A percentile compares a stretch with the other conserved stretches of the same genome.
These are phyloP conservation scores for Clitopilus passeckerianus DNA, from an alignment of 768 basidiomycete species.

Conservation along the genomic window DNA sequence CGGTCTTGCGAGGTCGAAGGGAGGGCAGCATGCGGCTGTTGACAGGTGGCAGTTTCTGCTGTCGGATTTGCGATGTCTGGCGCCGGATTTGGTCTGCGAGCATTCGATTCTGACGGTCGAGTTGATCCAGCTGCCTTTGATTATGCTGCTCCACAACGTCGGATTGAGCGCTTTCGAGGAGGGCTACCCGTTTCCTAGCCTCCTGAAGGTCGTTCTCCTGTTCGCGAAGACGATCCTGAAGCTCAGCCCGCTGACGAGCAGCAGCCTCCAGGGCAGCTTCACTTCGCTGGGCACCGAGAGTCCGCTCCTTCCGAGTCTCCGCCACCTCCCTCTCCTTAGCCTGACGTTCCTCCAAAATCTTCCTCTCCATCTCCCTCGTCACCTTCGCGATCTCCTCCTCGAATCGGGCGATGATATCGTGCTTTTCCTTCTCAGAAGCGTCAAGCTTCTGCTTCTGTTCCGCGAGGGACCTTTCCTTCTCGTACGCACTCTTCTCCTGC, in stretches of 20 bases:
- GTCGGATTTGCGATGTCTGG: not conserved
- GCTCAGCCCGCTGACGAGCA: not conserved
- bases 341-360: not conserved
- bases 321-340: not conserved
- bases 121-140: not conserved
- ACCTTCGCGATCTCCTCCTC: not conserved
- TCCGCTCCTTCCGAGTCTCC: not conserved
- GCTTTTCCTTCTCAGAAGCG: not conserved
- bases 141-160: not conserved
- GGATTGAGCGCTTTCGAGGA: not conserved
- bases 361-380: not conserved
- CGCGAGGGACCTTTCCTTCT: not conserved
- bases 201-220: not conserved
- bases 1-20: not conserved
- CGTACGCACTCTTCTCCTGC: not conserved
- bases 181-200: not conserved
- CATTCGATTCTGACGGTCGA: not conserved
- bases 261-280: not conserved
- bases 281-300: not conserved
- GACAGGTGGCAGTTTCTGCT: not conserved
- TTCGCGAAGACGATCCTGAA: not conserved
- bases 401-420: not conserved
- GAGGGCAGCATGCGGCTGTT: not conserved
- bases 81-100: not conserved
- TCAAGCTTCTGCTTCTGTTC: not conserved